Base-by-base conservation (phyloP, 257 asterid species). In the Penstemon newberryi region DNA sequence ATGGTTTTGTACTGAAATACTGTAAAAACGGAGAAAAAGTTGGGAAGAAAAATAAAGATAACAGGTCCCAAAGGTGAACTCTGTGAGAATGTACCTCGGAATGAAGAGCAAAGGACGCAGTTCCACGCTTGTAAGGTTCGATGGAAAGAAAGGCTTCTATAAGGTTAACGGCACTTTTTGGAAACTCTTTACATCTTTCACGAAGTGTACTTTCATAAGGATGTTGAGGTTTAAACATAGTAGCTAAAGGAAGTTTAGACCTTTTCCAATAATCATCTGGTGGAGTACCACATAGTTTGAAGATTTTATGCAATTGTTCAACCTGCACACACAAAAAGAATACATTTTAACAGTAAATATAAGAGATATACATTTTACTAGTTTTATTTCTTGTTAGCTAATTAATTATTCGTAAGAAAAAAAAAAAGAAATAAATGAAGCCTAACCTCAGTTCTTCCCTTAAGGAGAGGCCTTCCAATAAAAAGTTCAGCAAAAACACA, bases 401-500 rank as follows among this genome's bases (percentile, higher is more conserved):
- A 1, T 25, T 25, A 25, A 1, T 25, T 25, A 25, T 25, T 25
- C 33, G 2, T 25, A 25, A 25, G 2, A 25, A 25, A 1, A 0
- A 25, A 25, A 25, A 15, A 15, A 15, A 15, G 18, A 15, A 15
- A 15, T 15, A 15, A 25, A 25, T 25, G 33, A 43, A 25, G 33
- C 41, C 75, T 25, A 59, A 89, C 98, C 97, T 94, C 97, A 0
- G 96, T 94, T 82, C 97, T 82, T 33, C 96, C 97, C 80, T 94
- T 94, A 38, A 91, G 91, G 65, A 94, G 77, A 63, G 97, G 95
- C 70, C 95, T 83, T 39, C 99, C 97, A 7, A 86, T 56, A 52
- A 91, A 91, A 43, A 94, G 87, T 60, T 94, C 99, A 4, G 97
- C 96, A 65, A 94, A 91, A 44, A 94, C 95, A 63, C 99, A 94